Evolutionary conservation across 2,329 filamentous ascomycete genomes (phyloP).

Genomic region (Nemania serpens): DNA sequence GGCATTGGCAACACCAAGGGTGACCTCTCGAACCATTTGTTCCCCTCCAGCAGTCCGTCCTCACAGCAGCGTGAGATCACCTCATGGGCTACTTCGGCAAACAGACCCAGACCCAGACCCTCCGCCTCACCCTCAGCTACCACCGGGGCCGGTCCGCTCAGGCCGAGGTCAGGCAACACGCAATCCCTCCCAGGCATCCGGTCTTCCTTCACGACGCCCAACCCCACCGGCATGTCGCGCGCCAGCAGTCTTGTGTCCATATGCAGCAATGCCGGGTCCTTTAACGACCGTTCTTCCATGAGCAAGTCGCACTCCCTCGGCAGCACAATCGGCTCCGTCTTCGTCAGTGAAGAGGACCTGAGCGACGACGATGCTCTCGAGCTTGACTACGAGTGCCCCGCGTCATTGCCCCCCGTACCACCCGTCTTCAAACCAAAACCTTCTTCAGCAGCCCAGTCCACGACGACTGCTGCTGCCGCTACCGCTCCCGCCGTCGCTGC

Average conservation of each 20-base stretch:
- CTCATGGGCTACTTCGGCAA: conserved; percentile 49
- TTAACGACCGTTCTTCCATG: conserved; percentile 49
- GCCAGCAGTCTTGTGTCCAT: conserved; percentile 47
- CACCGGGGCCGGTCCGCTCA: conserved; percentile 35
- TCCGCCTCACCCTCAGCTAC: not conserved
- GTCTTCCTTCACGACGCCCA: conserved; percentile 19
- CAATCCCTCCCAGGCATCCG: conserved; percentile 26
- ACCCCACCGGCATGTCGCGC: conserved; percentile 21
- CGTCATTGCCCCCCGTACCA: conserved; percentile 49
- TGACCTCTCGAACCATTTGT: conserved; percentile 55
- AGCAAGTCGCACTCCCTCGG: conserved; percentile 36
- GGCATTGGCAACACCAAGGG: conserved; percentile 37
- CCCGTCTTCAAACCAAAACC: conserved; percentile 39
- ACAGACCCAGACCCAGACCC: conserved; percentile 30
- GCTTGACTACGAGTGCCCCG: conserved; percentile 66
- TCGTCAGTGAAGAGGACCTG: conserved; percentile 81
- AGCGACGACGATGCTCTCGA: conserved; percentile 82
- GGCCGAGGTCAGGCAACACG: conserved; percentile 43
- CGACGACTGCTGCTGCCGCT: not conserved
- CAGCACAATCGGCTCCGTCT: conserved; percentile 48
- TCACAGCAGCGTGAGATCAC: conserved; percentile 53
- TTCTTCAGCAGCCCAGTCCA: conserved; percentile 18
- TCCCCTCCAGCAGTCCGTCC: conserved; percentile 57
- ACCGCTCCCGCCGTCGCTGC: not conserved
- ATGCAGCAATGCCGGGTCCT: conserved; percentile 54